Conservation (phyloP, 1,139 yeast genomes). For the Pneumocystis wakefieldiae region DNA sequence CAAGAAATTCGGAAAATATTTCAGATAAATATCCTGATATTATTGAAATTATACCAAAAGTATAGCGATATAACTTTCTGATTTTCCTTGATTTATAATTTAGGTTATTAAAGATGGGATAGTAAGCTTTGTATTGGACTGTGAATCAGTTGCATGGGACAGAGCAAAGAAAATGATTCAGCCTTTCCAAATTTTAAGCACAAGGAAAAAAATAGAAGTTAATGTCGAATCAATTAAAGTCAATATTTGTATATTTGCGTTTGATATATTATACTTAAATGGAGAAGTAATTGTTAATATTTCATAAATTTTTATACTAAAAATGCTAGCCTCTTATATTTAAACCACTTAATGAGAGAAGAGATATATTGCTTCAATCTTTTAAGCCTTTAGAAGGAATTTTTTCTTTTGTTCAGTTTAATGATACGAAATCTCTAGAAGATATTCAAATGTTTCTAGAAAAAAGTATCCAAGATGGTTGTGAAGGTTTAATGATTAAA, state of each 20-base stretch:
- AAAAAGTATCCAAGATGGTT: conserved; percentile 73
- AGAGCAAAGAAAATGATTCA: conserved; percentile 53
- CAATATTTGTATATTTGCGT: conserved; percentile 79
- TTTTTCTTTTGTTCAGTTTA: conserved; percentile 63
- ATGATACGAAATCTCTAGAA: conserved; percentile 57
- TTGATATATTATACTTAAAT: conserved; percentile 65
- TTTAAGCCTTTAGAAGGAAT: conserved; percentile 57
- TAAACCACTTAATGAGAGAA: conserved; percentile 54
- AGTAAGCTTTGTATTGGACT: conserved; percentile 57
- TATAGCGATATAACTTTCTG: not conserved
- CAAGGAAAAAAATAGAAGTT: conserved; percentile 88
- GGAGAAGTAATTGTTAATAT: conserved; percentile 27
- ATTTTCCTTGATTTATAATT: conserved; percentile 31
- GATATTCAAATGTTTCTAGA: conserved; percentile 70
- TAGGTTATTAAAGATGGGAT: conserved; percentile 38
- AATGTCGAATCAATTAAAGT: conserved; percentile 76
- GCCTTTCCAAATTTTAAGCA: conserved; percentile 84
- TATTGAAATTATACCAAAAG: conserved; percentile 25
- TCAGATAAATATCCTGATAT: conserved; percentile 90
- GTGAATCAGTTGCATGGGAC: conserved; percentile 99
- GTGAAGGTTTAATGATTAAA: conserved; percentile 96
- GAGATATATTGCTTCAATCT: conserved; percentile 42
- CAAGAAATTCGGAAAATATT: conserved; percentile 95
- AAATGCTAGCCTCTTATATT: conserved; percentile 36
- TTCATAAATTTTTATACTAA: conserved; percentile 13